Conservation (phyloP, 2,329 filamentous ascomycete genomes). For the Cladosporium halotolerans region DNA sequence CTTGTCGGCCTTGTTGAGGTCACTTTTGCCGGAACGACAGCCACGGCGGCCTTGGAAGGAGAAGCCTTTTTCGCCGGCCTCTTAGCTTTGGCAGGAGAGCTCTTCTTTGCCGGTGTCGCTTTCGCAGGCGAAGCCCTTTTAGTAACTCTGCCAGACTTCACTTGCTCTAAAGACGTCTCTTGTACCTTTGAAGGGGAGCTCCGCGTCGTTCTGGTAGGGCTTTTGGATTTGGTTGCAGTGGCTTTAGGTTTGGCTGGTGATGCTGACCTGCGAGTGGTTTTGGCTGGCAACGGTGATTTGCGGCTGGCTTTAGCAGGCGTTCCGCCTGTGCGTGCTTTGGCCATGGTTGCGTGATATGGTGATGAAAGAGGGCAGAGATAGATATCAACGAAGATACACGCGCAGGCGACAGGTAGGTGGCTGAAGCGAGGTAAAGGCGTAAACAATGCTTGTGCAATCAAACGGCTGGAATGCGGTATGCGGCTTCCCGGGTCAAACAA, state of each 20-base stretch:
- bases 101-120: not conserved
- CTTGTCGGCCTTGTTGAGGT: not conserved
- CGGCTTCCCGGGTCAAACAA: not conserved
- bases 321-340: slow-evolving; percentile 3
- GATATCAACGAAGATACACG: too few species aligned
- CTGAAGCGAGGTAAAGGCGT: not conserved
- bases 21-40: not conserved
- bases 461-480: slow-evolving; percentile 10
- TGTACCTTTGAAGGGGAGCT: slow-evolving; percentile 1
- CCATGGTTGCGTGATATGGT: not conserved
- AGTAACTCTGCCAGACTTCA: not conserved
- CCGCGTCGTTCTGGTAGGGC: not conserved
- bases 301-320: not conserved
- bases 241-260: not conserved
- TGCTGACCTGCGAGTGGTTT: not conserved
- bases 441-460: slow-evolving; percentile 6
- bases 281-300: not conserved
- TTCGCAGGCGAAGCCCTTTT: slow-evolving; percentile 11
- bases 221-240: not conserved
- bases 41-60: slow-evolving; percentile 9
- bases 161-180: not conserved
- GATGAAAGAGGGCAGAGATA: not conserved
- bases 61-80: slow-evolving; percentile 1
- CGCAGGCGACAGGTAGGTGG: not conserved
- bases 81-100: slow-evolving; percentile 12